These are phyloP conservation scores for Zygoascus hellenicus DNA, from an alignment of 1,139 yeast species.

Conservation along the genomic window DNA sequence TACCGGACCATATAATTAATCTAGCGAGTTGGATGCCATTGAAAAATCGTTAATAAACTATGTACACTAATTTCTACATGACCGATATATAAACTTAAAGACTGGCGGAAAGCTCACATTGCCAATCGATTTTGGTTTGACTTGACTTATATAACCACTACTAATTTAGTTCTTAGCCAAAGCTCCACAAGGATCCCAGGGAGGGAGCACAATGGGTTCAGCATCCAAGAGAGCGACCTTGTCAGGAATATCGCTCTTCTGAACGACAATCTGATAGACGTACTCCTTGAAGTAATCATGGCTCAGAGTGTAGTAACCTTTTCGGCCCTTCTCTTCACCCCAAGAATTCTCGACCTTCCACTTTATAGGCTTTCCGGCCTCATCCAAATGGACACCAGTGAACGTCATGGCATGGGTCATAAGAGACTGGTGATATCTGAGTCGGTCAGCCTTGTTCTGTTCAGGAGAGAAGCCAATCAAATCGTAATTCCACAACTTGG, in stretches of 20 bases:
- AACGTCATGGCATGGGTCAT: constrained; percentile 61
- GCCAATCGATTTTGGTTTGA: not conserved
- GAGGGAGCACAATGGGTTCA: constrained; percentile 56
- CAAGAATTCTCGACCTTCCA: constrained; percentile 86
- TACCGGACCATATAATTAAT: too few relatives aligned
- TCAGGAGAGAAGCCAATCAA: constrained; percentile 55
- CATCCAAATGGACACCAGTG: constrained; percentile 61
- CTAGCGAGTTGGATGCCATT: too few relatives aligned
- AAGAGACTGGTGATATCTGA: constrained; percentile 50
- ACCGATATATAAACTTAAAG: too few relatives aligned
- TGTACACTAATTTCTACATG: too few relatives aligned
- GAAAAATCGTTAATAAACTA: too few relatives aligned
- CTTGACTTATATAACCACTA: not conserved
- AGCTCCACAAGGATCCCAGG: constrained; percentile 86
- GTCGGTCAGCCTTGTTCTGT: constrained; percentile 54
- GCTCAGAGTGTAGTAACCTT: constrained; percentile 75
- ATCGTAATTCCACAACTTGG: constrained; percentile 58
- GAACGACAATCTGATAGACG: constrained; percentile 76
- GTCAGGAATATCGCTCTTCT: constrained; percentile 38
- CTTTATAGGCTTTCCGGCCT: constrained; percentile 53
- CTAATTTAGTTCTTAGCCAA: constrained; percentile 41
- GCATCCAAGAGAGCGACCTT: constrained; percentile 36
- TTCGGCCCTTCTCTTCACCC: constrained; percentile 70
- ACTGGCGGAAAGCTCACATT: too few relatives aligned
- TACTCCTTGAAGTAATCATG: constrained; percentile 78